phyloP scores from a whole-genome alignment of 805 yeast genomes.

The Wickerhamomyces sydowiorum region DNA sequence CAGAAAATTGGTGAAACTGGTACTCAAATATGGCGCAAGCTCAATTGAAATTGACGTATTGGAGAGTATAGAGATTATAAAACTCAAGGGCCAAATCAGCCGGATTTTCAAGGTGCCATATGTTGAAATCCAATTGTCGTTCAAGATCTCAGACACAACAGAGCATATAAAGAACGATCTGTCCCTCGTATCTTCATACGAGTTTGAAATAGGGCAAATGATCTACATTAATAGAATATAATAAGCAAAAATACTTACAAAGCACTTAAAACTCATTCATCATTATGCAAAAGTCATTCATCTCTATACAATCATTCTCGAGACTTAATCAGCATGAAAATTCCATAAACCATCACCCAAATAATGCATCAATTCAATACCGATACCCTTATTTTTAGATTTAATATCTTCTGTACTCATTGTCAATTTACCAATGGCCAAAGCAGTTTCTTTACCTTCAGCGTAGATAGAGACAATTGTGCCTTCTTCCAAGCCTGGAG shows the following conservation, averaged over 20 bases:
- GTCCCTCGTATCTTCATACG: slow-evolving; percentile 18
- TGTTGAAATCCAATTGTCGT: slow-evolving; percentile 19
- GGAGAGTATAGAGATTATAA: slow-evolving; percentile 27
- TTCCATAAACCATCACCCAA: slow-evolving; percentile 89
- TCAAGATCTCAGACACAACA: slow-evolving; percentile 14
- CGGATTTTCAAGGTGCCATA: slow-evolving; percentile 17
- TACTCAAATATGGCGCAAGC: not conserved
- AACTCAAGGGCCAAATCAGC: slow-evolving; percentile 29
- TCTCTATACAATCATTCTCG: not conserved
- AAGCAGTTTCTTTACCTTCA: slow-evolving; percentile 86
- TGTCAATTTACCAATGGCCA: slow-evolving; percentile 82
- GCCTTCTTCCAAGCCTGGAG: slow-evolving; percentile 55
- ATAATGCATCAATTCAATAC: slow-evolving; percentile 77
- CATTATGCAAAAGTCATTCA: not conserved
- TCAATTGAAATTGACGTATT: slow-evolving; percentile 1
- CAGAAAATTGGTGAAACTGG: slow-evolving; percentile 2
- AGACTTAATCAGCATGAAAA: slow-evolving; percentile 40
- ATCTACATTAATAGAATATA: not conserved
- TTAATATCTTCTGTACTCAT: slow-evolving; percentile 91
- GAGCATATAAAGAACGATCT: slow-evolving; percentile 20
- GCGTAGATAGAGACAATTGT: slow-evolving; percentile 81
- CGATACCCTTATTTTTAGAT: slow-evolving; percentile 77
- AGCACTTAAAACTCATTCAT: not conserved
- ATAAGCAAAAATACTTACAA: not conserved
- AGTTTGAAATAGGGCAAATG: slow-evolving; percentile 13